Evolutionary conservation across 768 basidiomycete genomes (phyloP).

Genomic region (Krasilnikovozyma curviuscula): DNA sequence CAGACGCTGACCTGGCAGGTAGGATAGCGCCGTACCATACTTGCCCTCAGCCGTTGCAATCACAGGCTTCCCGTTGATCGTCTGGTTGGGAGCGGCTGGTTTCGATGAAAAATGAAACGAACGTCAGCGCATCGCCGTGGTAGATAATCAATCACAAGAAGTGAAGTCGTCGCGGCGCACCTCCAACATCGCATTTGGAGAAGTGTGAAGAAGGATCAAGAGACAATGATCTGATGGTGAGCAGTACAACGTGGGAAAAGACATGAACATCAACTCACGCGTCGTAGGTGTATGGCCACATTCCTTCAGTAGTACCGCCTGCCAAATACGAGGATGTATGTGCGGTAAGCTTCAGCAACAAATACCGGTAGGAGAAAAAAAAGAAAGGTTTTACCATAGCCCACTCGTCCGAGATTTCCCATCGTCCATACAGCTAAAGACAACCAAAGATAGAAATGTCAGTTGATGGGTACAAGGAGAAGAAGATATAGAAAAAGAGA

Average conservation of each 20-base stretch:
- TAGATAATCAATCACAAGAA: no score
- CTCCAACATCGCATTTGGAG: slow-evolving; percentile 12
- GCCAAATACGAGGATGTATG: not conserved
- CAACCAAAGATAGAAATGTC: not conserved
- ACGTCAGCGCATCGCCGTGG: no score
- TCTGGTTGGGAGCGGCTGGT: slow-evolving; percentile 6
- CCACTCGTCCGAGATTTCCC: slow-evolving; percentile 12
- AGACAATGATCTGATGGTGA: no score
- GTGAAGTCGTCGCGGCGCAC: no score
- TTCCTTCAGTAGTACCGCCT: not conserved
- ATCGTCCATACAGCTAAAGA: slow-evolving; percentile 7
- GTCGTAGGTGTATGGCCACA: slow-evolving; percentile 8
- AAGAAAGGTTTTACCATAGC: no score
- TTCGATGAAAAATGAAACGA: no score
- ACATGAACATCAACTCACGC: no score
- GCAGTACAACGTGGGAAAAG: no score
- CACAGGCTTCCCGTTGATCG: not conserved
- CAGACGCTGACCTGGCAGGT: slow-evolving; percentile 23
- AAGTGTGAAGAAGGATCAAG: no score
- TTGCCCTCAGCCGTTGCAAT: not conserved
- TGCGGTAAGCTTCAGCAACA: slow-evolving; percentile 2
- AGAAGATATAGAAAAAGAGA: not conserved
- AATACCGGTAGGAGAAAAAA: no score
- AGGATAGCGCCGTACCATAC: not conserved
- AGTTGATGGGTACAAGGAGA: not conserved